A percentile compares a stretch with the other conserved stretches of the same genome.
These are phyloP conservation scores for Terana coerulea DNA, from an alignment of 768 basidiomycete species.

Conservation along the genomic window DNA sequence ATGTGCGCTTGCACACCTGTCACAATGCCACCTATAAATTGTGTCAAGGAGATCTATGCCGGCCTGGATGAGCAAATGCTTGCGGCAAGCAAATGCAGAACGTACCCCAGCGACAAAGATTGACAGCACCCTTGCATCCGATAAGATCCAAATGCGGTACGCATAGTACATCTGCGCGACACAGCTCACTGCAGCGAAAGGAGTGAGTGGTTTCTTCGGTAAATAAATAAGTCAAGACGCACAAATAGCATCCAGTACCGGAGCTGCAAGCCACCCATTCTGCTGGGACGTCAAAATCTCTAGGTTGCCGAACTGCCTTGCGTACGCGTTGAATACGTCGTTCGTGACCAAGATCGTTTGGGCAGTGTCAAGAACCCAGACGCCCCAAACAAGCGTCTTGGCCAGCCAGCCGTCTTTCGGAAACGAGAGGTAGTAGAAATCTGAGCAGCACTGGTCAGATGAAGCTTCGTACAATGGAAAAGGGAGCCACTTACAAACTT, in stretches of 20 bases:
- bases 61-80: not conserved
- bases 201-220: not conserved
- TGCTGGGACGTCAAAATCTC: not conserved
- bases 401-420: conserved; percentile 5
- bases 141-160: not conserved
- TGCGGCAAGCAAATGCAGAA: not conserved
- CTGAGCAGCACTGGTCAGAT: not conserved
- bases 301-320: conserved; percentile 21
- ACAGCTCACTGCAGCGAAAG: not conserved
- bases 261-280: not conserved
- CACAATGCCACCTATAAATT: not conserved
- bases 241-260: not conserved
- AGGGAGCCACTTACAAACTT: conserved; percentile 10
- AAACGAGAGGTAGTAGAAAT: conserved; percentile 14
- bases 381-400: conserved; percentile 12
- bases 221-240: not conserved
- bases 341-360: conserved; percentile 19
- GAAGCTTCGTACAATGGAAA: no score
- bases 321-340: conserved; percentile 25
- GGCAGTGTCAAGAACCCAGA: conserved; percentile 5
- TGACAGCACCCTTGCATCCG: not conserved
- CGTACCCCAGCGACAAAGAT: not conserved
- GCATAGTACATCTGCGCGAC: not conserved
- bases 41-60: not conserved
- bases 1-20: not conserved